Conservation (phyloP, 164 flowering plant species). For the Kalanchoe fedtschenkoi region DNA sequence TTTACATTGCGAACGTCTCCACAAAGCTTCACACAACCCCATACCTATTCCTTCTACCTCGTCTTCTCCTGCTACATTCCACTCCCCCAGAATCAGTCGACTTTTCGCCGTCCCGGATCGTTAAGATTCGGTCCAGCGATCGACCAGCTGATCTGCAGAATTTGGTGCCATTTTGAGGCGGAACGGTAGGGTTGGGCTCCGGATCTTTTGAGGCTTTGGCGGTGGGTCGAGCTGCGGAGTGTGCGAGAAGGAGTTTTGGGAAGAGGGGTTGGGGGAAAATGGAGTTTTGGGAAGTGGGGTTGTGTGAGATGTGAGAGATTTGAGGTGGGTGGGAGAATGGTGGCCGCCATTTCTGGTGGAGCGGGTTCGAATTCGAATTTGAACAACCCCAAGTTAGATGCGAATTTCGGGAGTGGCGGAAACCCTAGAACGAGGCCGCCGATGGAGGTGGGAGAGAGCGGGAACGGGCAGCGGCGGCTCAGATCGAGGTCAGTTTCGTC, state of each 20-base stretch:
- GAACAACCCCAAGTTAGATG: too few relatives aligned
- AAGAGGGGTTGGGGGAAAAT: not conserved
- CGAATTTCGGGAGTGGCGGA: conserved; percentile 4
- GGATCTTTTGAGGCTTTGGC: not conserved
- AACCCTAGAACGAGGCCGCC: conserved; percentile 26
- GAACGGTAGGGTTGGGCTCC: not conserved
- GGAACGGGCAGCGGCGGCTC: conserved; percentile 25
- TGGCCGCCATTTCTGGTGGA: conserved; percentile 52
- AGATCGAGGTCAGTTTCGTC: conserved; percentile 60
- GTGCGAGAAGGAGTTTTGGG: not conserved
- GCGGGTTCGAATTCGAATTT: conserved; percentile 6
- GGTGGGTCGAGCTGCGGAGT: not conserved
- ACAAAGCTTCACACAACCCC: conserved; percentile 31
- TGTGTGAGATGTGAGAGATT: conserved; percentile 15
- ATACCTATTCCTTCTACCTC: conserved; percentile 10
- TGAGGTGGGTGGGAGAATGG: conserved; percentile 33
- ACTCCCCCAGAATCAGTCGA: conserved; percentile 5
- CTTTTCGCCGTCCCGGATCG: conserved; percentile 8
- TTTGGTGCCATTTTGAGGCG: not conserved
- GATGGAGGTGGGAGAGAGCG: conserved; percentile 23
- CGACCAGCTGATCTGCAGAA: conserved; percentile 2
- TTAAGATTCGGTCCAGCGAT: not conserved
- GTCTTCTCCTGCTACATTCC: conserved; percentile 14
- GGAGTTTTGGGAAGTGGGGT: conserved; percentile 1
- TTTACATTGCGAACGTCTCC: conserved; percentile 20